phyloP scores from a whole-genome alignment of 2,329 filamentous ascomycete genomes.

The Beauveria sp. region DNA sequence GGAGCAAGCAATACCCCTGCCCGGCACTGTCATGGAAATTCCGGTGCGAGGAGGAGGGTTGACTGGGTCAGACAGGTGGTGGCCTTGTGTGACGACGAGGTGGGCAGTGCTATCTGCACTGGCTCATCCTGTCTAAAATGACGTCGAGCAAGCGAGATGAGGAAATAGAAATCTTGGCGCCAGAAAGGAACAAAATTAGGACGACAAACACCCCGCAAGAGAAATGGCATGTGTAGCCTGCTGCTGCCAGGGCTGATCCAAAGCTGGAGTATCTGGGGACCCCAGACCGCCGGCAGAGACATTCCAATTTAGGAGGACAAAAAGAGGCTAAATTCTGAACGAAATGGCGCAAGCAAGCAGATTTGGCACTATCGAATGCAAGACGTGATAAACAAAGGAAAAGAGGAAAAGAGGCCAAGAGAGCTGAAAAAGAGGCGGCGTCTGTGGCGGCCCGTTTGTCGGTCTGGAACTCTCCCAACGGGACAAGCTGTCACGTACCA shows the following conservation, averaged over 20 bases:
- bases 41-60: no score
- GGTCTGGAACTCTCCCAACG: slow-evolving; percentile 3
- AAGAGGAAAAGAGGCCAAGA: neutral
- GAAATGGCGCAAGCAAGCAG: no score
- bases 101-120: neutral
- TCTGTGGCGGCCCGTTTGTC: slow-evolving; percentile 1
- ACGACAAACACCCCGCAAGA: neutral
- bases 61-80: neutral
- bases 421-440: neutral
- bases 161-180: no score
- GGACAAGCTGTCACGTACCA: neutral
- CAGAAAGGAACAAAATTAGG: neutral
- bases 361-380: neutral
- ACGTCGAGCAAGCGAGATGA: neutral
- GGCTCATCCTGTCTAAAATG: neutral
- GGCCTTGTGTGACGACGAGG: neutral
- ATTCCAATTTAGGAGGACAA: neutral
- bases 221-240: neutral
- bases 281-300: slow-evolving; percentile 1
- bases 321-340: neutral
- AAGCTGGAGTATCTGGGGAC: slow-evolving; percentile 8
- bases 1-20: no score
- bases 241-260: neutral
- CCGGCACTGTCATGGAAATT: no score
- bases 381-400: neutral